Evolutionary conservation across 192 early-diverging fungal genomes (phyloP).

Genomic region (Cladochytrium replicatum): DNA sequence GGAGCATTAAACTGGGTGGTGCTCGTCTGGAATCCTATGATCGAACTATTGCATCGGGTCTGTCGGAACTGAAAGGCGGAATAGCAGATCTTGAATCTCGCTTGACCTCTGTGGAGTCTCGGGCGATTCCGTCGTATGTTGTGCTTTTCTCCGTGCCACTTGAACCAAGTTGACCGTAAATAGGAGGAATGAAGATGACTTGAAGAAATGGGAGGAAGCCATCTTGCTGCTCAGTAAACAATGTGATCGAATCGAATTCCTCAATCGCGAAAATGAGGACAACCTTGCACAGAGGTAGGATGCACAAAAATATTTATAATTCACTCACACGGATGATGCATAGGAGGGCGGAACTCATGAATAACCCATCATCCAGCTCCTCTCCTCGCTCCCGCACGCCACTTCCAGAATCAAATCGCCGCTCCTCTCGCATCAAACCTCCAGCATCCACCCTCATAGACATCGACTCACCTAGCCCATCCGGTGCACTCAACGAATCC

Average conservation of each 20-base stretch:
- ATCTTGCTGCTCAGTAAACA: constrained; percentile 52
- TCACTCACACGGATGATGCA: no score
- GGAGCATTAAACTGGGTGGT: constrained; percentile 39
- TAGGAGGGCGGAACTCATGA: no score
- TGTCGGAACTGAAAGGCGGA: constrained; percentile 39
- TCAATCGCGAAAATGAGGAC: constrained; percentile 11
- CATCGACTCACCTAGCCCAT: no score
- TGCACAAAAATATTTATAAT: constrained; percentile 9
- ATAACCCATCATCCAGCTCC: no score
- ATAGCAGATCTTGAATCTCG: constrained; percentile 41
- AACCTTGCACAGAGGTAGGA: constrained; percentile 17
- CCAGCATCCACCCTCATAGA: no score
- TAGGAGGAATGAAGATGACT: constrained; percentile 30
- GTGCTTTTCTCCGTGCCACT: constrained; percentile 1
- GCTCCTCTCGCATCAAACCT: no score
- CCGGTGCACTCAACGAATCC: no score
- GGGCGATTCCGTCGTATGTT: neutral
- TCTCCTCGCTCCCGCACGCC: no score
- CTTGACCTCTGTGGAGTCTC: constrained; percentile 40
- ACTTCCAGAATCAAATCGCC: no score
- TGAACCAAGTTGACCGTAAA: neutral
- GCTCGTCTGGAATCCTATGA: constrained; percentile 41
- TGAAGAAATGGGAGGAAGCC: constrained; percentile 51
- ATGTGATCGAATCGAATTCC: constrained; percentile 32
- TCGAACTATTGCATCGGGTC: constrained; percentile 37